Conservation (phyloP, 2,329 filamentous ascomycete genomes). For the Colletotrichum echinochloae region DNA sequence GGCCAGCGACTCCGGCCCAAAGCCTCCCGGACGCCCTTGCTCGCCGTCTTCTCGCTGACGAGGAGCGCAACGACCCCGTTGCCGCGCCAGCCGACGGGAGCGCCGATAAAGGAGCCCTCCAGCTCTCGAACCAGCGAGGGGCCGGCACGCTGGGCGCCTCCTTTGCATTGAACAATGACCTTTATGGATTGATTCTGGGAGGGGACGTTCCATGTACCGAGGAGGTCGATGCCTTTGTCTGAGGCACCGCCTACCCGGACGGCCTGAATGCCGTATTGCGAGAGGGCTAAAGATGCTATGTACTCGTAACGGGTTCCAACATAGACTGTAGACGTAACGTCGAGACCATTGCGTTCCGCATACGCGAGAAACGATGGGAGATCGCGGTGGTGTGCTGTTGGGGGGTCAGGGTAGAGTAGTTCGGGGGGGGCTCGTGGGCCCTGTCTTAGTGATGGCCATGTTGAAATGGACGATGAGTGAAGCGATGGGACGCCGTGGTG, state of each 20-base stretch:
- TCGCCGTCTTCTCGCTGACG: conserved; percentile 76
- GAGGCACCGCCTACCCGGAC: conserved; percentile 73
- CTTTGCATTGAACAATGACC: conserved; percentile 78
- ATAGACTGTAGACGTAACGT: conserved; percentile 69
- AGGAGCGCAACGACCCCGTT: conserved; percentile 76
- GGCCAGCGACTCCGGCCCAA: conserved; percentile 75
- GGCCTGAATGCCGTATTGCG: conserved; percentile 72
- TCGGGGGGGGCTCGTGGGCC: neutral
- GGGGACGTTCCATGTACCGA: conserved; percentile 76
- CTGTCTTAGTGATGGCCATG: conserved; percentile 12
- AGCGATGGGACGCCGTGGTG: neutral
- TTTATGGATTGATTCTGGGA: conserved; percentile 54
- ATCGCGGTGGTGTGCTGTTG: conserved; percentile 68
- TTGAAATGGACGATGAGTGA: conserved; percentile 10
- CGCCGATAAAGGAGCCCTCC: conserved; percentile 80
- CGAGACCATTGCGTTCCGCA: conserved; percentile 67
- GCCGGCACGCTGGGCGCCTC: conserved; percentile 60
- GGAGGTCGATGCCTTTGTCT: conserved; percentile 80
- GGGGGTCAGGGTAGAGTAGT: conserved; percentile 59
- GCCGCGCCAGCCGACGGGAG: conserved; percentile 79
- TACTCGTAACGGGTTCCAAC: conserved; percentile 85
- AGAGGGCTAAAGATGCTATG: conserved; percentile 67
- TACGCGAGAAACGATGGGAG: conserved; percentile 75
- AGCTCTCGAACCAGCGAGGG: conserved; percentile 78
- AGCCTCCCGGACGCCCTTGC: conserved; percentile 81